These are phyloP conservation scores for Termitomyces sp. DNA, from an alignment of 768 basidiomycete species.

Conservation along the genomic window DNA sequence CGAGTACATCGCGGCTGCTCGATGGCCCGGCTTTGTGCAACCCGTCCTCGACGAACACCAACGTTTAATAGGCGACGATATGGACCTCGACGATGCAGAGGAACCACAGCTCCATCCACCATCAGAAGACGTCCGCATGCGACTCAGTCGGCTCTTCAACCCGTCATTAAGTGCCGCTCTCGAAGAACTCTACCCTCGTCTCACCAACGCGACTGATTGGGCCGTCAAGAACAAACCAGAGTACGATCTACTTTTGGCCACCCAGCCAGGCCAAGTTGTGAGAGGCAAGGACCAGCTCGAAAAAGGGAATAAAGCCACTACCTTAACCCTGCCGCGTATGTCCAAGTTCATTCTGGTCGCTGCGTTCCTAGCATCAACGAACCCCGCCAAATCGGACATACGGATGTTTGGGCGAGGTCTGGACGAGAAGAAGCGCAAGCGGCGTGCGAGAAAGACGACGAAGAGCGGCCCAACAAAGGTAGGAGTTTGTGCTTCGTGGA, in stretches of 20 bases:
- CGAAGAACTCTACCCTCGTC: conserved; percentile 63
- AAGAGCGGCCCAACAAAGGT: conserved; percentile 32
- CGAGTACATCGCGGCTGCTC: conserved; percentile 68
- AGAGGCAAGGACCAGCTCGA: not conserved
- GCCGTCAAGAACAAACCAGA: conserved; percentile 44
- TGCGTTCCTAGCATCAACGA: conserved; percentile 73
- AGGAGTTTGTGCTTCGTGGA: not conserved
- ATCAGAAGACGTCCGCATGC: conserved; percentile 56
- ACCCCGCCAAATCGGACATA: conserved; percentile 74
- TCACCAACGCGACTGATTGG: conserved; percentile 62
- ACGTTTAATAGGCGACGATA: conserved; percentile 11
- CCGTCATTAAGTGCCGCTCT: conserved; percentile 56
- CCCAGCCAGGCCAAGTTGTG: conserved; percentile 16
- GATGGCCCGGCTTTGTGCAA: conserved; percentile 76
- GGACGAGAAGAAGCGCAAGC: conserved; percentile 58
- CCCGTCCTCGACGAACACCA: conserved; percentile 53
- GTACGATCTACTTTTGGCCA: conserved; percentile 26
- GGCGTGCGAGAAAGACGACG: conserved; percentile 32
- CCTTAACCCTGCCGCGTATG: conserved; percentile 9
- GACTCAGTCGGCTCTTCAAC: conserved; percentile 57
- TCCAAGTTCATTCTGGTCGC: conserved; percentile 10
- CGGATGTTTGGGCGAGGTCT: conserved; percentile 76
- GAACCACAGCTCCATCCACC: conserved; percentile 26
- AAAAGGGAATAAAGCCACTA: conserved; percentile 30
- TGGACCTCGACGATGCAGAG: conserved; percentile 18